Evolutionary conservation across 2,329 filamentous ascomycete genomes (phyloP), one percentile per base, ranked within the genome.

Genomic region (Trichoderma sp.): DNA sequence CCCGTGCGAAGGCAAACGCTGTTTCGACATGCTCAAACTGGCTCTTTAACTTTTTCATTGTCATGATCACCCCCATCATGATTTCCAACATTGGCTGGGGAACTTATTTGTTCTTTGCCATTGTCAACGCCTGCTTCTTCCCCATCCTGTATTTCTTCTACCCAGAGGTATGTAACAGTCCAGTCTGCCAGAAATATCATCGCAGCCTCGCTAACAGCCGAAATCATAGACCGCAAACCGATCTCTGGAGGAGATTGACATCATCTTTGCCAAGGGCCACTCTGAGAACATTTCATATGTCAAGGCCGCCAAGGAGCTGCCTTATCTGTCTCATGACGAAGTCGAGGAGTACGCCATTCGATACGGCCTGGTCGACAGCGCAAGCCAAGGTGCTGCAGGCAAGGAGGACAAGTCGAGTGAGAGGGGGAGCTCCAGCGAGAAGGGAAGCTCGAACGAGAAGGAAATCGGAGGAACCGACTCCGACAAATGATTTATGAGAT

Each of bases 1-100:
- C 81, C 19, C 75, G 83, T 14, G 79, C 79, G 4, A 83, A 83
- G 76, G 82, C 82, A 33, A 81, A 82, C 52, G 84, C 84, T 13
- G 79, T 91, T 2, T 88, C 87, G 0, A 90, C 88, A 0, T 87
- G 84, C 70, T 85, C 84, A 6, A 90, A 89, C 78, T 92, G 90
- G 83, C 77, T 80, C 3, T 79, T 78, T 70, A 81, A 81, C 75
- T 84, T 86, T 74, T 81, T 81, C 31, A 78, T 82, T 64, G 88
- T 90, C 43, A 84, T 91, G 73, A 68, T 68, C 47, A 68, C 64
- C 13, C 64, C 56, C 0, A 84, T 89, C 1, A 83, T 91, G 43
- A 85, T 92, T 27, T 79, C 86, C 70, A 85, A 86, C 65, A 89
- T 85, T 7, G 81, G 81, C 16, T 89, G 83, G 78, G 85, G 85